phyloP scores from a whole-genome alignment of 805 yeast genomes.

The Starmerella davenportii region DNA sequence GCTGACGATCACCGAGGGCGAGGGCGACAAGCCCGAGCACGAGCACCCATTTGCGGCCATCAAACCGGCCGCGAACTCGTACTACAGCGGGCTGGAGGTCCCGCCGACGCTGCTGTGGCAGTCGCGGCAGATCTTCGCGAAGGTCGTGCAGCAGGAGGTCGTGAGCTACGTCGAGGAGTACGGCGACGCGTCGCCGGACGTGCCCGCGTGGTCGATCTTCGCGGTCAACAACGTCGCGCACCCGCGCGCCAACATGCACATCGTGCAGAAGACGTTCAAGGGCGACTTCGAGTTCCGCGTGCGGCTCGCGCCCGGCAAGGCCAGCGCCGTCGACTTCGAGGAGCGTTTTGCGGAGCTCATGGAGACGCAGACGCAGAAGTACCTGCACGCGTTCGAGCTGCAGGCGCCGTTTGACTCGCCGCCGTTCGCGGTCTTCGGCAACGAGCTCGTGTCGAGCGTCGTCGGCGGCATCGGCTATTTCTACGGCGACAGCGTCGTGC shows the following conservation, averaged over 20 bases:
- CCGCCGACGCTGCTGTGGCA: slow-evolving; percentile 63
- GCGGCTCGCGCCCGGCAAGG: slow-evolving; percentile 16
- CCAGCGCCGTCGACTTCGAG: slow-evolving; percentile 12
- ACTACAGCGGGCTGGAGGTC: slow-evolving; percentile 48
- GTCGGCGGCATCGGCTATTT: slow-evolving; percentile 83
- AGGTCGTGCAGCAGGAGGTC: slow-evolving; percentile 55
- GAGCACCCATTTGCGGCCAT: slow-evolving; percentile 31
- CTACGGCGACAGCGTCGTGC: slow-evolving; percentile 51
- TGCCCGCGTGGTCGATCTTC: slow-evolving; percentile 29
- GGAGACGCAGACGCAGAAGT: slow-evolving; percentile 26
- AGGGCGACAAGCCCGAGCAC: slow-evolving; percentile 27
- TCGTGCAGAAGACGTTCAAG: slow-evolving; percentile 54
- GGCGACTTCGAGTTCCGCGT: slow-evolving; percentile 65
- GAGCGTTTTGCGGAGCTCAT: slow-evolving; percentile 22
- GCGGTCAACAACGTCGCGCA: slow-evolving; percentile 39
- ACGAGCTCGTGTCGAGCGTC: slow-evolving; percentile 63
- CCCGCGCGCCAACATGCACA: slow-evolving; percentile 62
- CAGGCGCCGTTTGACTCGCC: slow-evolving; percentile 35
- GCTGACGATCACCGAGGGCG: slow-evolving; percentile 38
- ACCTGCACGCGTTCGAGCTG: slow-evolving; percentile 18
- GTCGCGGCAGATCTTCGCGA: slow-evolving; percentile 56
- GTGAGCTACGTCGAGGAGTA: slow-evolving; percentile 26
- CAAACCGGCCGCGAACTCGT: slow-evolving; percentile 28
- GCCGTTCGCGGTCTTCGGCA: slow-evolving; percentile 40
- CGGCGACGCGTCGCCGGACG: slow-evolving; percentile 22